phyloP scores from a whole-genome alignment of 371 early-diverging fungal genomes.

The Mortierella sp. region DNA sequence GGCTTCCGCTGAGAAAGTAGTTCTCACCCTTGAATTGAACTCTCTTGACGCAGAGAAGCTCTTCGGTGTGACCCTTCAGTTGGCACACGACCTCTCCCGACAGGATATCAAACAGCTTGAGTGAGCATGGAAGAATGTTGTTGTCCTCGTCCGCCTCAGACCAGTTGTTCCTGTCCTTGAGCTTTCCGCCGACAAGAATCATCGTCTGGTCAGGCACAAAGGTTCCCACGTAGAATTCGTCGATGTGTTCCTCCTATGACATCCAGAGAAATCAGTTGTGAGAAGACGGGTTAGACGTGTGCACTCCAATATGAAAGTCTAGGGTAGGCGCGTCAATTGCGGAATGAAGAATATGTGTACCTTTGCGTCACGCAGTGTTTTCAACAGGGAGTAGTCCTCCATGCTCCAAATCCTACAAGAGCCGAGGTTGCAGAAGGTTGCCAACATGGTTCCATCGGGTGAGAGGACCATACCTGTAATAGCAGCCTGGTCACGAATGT shows the following conservation, averaged over 20 bases:
- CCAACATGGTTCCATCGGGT: constrained; percentile 85
- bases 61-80: constrained; percentile 89
- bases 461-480: constrained; percentile 86
- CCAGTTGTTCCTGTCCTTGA: constrained; percentile 91
- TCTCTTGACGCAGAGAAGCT: constrained; percentile 85
- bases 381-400: constrained; percentile 73
- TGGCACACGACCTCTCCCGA: constrained; percentile 77
- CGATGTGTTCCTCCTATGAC: constrained; percentile 80
- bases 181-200: constrained; percentile 80
- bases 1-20: constrained; percentile 89
- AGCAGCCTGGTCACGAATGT: constrained; percentile 71
- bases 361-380: constrained; percentile 78
- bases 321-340: no score
- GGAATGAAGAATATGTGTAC: constrained; percentile 33
- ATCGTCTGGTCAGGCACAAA: constrained; percentile 71
- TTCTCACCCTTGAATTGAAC: constrained; percentile 81
- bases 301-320: no score
- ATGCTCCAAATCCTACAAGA: constrained; percentile 85
- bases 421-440: constrained; percentile 88
- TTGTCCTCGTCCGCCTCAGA: constrained; percentile 91
- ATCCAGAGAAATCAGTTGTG: not conserved
- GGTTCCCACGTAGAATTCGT: constrained; percentile 90
- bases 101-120: constrained; percentile 87
- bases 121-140: constrained; percentile 89
- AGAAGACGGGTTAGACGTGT: not conserved